Percentiles rank a stretch among this genome's conserved stretches.
Evolutionary conservation across 768 basidiomycete species (phyloP).

Genomic region (Suillus plorans): DNA sequence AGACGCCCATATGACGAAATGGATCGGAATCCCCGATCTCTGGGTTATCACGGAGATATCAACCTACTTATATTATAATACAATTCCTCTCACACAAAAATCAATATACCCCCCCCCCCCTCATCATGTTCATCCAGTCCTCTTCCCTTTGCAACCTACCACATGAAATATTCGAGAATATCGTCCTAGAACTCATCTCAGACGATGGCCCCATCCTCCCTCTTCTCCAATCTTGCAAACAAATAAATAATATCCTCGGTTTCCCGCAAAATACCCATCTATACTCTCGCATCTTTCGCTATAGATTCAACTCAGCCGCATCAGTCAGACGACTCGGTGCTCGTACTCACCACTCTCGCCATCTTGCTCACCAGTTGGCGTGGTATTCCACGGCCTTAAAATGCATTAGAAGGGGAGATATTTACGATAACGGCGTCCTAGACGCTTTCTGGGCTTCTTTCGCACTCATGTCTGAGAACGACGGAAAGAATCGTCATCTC

Average conservation of each 20-base stretch:
- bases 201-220: constrained; percentile 39
- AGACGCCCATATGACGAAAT: neutral
- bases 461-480: constrained; percentile 64
- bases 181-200: constrained; percentile 45
- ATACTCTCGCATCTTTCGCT: constrained; percentile 52
- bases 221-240: constrained; percentile 44
- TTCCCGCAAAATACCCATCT: constrained; percentile 33
- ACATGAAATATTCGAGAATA: constrained; percentile 46
- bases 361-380: constrained; percentile 40
- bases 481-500: constrained; percentile 61
- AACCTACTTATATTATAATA: neutral
- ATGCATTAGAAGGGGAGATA: constrained; percentile 31
- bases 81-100: neutral
- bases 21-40: neutral
- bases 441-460: constrained; percentile 46
- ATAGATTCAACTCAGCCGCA: constrained; percentile 57
- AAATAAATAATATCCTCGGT: constrained; percentile 38
- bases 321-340: constrained; percentile 50
- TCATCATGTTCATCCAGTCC: constrained; percentile 15
- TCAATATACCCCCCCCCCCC: constrained; percentile 12
- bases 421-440: constrained; percentile 31
- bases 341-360: constrained; percentile 34
- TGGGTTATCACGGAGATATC: neutral
- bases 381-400: constrained; percentile 34
- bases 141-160: constrained; percentile 35